Evolutionary conservation across 768 basidiomycete genomes (phyloP).

Genomic region (Tephrocybe sp.): DNA sequence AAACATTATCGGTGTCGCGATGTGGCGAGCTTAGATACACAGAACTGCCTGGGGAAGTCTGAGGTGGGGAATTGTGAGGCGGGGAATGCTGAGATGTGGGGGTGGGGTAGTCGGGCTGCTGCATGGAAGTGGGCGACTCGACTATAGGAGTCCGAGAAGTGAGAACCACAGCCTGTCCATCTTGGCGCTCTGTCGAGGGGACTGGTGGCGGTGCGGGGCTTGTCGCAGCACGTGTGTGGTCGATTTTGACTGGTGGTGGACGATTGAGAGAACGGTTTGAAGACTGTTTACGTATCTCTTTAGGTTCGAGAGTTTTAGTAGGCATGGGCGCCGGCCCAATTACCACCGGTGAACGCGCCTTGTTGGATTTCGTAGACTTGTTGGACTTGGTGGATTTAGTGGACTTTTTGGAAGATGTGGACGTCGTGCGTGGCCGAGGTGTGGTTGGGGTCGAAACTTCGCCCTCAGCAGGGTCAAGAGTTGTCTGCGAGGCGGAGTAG

Average conservation of each 20-base stretch:
- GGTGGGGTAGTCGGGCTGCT: slow-evolving; percentile 27
- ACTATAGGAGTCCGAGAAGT: slow-evolving; percentile 30
- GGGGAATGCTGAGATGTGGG: slow-evolving; percentile 10
- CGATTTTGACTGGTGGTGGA: slow-evolving; percentile 23
- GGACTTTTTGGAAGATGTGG: slow-evolving; percentile 12
- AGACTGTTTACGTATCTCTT: slow-evolving; percentile 30
- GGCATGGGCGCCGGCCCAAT: slow-evolving; percentile 19
- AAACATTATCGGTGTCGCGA: slow-evolving; percentile 23
- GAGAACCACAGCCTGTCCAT: slow-evolving; percentile 18
- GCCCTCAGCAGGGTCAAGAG: slow-evolving; percentile 16
- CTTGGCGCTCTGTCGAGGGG: slow-evolving; percentile 17
- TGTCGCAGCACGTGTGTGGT: slow-evolving; percentile 30
- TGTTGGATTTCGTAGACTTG: slow-evolving; percentile 13
- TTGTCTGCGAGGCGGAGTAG: slow-evolving; percentile 12
- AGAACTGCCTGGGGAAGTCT: too few relatives aligned
- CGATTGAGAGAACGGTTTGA: slow-evolving; percentile 37
- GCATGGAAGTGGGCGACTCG: slow-evolving; percentile 46
- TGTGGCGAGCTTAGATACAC: slow-evolving; percentile 14
- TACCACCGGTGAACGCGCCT: slow-evolving; percentile 14
- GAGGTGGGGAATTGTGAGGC: slow-evolving; percentile 12
- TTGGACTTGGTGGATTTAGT: slow-evolving; percentile 3
- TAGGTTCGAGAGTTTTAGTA: slow-evolving; percentile 22
- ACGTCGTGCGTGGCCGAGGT: slow-evolving; percentile 13
- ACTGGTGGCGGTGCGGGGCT: slow-evolving; percentile 18
- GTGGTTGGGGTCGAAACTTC: slow-evolving; percentile 22